Evolutionary conservation across 441 rosid species (phyloP).

Genomic region (Sinapis alba): DNA sequence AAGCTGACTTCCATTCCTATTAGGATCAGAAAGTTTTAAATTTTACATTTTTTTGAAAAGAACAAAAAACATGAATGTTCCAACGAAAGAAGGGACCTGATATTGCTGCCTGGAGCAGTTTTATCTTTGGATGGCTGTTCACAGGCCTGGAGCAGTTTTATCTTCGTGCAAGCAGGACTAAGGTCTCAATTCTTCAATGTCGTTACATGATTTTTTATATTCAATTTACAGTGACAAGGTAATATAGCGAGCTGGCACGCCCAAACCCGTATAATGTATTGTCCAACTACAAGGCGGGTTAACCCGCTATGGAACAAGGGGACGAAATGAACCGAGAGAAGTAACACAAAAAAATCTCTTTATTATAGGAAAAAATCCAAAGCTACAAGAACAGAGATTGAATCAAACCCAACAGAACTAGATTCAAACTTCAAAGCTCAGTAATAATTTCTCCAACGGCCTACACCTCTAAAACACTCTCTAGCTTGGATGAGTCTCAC

Average conservation of each 20-base stretch:
- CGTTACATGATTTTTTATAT: no score
- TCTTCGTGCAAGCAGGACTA: no score
- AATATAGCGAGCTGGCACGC: no score
- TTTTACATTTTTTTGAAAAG: neutral
- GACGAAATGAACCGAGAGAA: no score
- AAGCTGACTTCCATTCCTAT: slow-evolving; percentile 27
- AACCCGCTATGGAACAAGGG: no score
- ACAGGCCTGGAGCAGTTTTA: no score
- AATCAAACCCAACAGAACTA: neutral
- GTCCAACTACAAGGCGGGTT: no score
- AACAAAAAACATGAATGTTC: neutral
- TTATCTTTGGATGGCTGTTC: no score
- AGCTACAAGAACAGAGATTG: neutral
- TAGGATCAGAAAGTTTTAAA: neutral
- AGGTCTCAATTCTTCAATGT: no score
- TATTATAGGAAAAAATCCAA: neutral
- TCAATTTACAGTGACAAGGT: no score
- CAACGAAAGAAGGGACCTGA: slow-evolving; percentile 48
- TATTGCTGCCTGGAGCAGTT: slow-evolving; percentile 49
- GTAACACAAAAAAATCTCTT: no score
- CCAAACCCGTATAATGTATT: no score
- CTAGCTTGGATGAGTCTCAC: neutral
- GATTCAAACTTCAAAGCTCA: neutral
- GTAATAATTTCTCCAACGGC: neutral
- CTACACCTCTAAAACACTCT: slow-evolving; percentile 13